These are phyloP conservation scores for Cymbopogon citratus DNA, from an alignment of 176 grass and related monocot species.

Conservation along the genomic window DNA sequence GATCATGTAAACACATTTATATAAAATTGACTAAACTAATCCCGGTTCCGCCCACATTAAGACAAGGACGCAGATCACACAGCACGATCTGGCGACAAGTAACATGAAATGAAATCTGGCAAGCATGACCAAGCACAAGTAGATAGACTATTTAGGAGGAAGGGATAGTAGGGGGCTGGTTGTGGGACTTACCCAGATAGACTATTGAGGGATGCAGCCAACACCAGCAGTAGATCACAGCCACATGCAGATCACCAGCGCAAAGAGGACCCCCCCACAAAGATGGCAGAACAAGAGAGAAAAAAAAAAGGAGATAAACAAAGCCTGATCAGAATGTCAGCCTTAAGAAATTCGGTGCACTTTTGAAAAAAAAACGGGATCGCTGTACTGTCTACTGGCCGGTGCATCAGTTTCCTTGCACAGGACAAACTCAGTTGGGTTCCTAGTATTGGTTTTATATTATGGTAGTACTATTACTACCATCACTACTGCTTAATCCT, in stretches of 20 bases:
- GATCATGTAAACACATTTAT: neutral
- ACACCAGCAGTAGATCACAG: constrained; percentile 40
- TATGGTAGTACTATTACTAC: neutral
- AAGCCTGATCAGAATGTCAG: constrained; percentile 47
- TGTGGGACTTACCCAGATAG: constrained; percentile 64
- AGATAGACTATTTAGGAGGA: neutral
- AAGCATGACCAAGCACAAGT: constrained; percentile 12
- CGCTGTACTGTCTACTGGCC: neutral
- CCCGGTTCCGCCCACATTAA: neutral
- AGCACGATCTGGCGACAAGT: neutral
- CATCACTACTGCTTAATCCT: neutral
- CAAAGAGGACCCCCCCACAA: constrained; percentile 30
- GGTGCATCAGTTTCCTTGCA: constrained; percentile 12
- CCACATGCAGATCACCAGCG: constrained; percentile 44
- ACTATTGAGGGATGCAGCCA: constrained; percentile 41
- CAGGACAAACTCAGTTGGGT: neutral
- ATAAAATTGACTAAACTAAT: neutral
- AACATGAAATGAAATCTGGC: constrained; percentile 31
- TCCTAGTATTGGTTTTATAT: neutral
- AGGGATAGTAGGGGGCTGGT: neutral
- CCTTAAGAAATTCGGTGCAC: constrained; percentile 48
- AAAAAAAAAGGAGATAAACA: constrained; percentile 1
- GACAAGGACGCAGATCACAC: neutral
- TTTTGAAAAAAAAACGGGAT: neutral
- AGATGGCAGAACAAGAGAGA: constrained; percentile 7